Conservation (phyloP, 1,139 yeast species). For the Saccharomyces uvarum region DNA sequence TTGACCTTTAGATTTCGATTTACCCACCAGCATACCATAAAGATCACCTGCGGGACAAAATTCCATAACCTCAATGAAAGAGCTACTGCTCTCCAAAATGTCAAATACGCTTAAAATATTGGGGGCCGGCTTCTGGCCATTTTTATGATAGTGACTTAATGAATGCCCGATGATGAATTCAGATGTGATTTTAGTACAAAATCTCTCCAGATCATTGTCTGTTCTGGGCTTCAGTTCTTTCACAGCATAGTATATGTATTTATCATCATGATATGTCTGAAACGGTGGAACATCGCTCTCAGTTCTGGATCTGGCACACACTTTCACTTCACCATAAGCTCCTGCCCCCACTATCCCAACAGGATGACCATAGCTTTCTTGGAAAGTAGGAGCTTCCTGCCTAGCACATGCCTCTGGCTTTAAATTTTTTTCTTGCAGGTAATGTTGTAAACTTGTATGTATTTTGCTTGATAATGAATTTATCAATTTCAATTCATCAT, state of each 20-base stretch:
- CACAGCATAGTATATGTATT: conserved; percentile 48
- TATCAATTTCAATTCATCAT: conserved; percentile 44
- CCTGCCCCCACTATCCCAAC: conserved; percentile 59
- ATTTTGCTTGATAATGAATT: conserved; percentile 40
- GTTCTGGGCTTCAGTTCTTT: conserved; percentile 50
- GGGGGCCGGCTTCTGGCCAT: conserved; percentile 28
- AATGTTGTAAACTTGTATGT: conserved; percentile 10
- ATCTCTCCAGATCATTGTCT: conserved; percentile 46
- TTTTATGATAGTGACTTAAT: conserved; percentile 37
- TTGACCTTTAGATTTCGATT: conserved; percentile 15
- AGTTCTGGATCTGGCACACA: conserved; percentile 37
- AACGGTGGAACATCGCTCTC: conserved; percentile 24
- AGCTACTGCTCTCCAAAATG: conserved; percentile 47
- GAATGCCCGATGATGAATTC: conserved; percentile 70
- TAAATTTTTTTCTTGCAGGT: background rate
- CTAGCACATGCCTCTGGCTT: conserved; percentile 19
- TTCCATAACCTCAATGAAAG: conserved; percentile 67
- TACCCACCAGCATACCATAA: conserved; percentile 37
- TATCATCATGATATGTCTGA: conserved; percentile 18
- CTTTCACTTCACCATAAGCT: conserved; percentile 56
- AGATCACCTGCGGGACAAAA: conserved; percentile 68
- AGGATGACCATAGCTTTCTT: conserved; percentile 51
- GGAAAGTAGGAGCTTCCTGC: conserved; percentile 28
- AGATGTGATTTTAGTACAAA: conserved; percentile 58
- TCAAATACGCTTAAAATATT: conserved; percentile 64